Conservation (phyloP, 441 rosid species). For the Mallotus repandus region DNA sequence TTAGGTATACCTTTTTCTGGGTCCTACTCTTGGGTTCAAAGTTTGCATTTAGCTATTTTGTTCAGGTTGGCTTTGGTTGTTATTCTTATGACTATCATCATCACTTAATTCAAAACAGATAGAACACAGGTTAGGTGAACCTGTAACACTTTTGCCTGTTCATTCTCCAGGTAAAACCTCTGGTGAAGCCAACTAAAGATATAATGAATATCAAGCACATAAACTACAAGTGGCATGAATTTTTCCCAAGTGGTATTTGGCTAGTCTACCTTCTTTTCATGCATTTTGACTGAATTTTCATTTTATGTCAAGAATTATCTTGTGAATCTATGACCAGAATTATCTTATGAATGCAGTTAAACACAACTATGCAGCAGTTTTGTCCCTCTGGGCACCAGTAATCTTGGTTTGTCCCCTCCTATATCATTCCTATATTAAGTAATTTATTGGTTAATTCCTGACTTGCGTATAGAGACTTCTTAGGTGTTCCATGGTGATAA, state of each 20-base stretch:
- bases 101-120: neutral
- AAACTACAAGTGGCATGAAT: slow-evolving; percentile 84
- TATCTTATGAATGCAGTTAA: slow-evolving; percentile 51
- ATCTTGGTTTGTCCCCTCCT: slow-evolving; percentile 49
- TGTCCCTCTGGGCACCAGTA: slow-evolving; percentile 84
- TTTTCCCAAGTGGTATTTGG: slow-evolving; percentile 71
- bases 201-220: slow-evolving; percentile 70
- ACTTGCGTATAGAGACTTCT: slow-evolving; percentile 12
- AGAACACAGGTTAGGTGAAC: neutral
- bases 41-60: slow-evolving; percentile 71
- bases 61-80: slow-evolving; percentile 58
- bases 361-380: slow-evolving; percentile 70
- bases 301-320: slow-evolving; percentile 24
- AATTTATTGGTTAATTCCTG: neutral
- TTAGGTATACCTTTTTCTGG: slow-evolving; percentile 94
- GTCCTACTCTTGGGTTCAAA: slow-evolving; percentile 69
- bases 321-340: slow-evolving; percentile 27
- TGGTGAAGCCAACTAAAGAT: slow-evolving; percentile 92
- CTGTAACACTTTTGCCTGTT: slow-evolving; percentile 15
- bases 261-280: slow-evolving; percentile 13
- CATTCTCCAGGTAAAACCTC: slow-evolving; percentile 62
- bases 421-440: neutral
- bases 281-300: slow-evolving; percentile 16
- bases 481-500: slow-evolving; percentile 6
- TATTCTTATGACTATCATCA: neutral